Evolutionary conservation across 768 basidiomycete genomes (phyloP).

Genomic region (Leucogyrophana mollusca): DNA sequence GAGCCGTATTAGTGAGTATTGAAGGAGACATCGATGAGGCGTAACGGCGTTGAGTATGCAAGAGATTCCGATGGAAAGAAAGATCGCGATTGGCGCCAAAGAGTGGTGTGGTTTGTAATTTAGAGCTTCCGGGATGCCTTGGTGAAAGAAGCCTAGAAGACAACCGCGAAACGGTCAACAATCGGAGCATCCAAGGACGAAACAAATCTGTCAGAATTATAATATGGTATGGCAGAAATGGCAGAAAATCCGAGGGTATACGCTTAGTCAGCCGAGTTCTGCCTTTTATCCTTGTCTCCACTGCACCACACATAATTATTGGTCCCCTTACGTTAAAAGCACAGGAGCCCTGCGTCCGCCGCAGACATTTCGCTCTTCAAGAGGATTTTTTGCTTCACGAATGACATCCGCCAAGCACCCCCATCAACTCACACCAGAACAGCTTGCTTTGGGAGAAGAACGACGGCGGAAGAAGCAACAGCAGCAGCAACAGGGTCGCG

Average conservation of each 20-base stretch:
- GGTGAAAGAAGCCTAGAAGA: conserved; percentile 10
- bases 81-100: conserved; percentile 1
- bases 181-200: conserved; percentile 30
- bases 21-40: conserved; percentile 28
- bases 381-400: too few species aligned
- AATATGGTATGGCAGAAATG: too few species aligned
- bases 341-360: too few species aligned
- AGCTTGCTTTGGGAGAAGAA: conserved; percentile 52
- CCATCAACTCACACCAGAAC: conserved; percentile 47
- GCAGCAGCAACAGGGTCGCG: conserved; percentile 16
- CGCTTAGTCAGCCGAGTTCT: too few species aligned
- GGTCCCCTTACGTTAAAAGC: too few species aligned
- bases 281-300: too few species aligned
- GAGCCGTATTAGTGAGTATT: conserved; percentile 12
- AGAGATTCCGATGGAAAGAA: conserved; percentile 7
- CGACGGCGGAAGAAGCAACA: conserved; percentile 40
- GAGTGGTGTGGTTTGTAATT: neutral
- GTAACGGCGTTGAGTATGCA: conserved; percentile 4
- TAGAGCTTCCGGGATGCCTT: conserved; percentile 7
- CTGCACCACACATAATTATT: too few species aligned
- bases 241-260: too few species aligned
- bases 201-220: too few species aligned
- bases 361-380: too few species aligned
- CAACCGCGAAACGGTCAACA: conserved; percentile 22
- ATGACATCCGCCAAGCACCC: neutral